A percentile compares a stretch with the other conserved stretches of the same genome.
These are phyloP conservation scores for Neospora caninum DNA, from an alignment of 169 alveolate species.

Conservation along the genomic window DNA sequence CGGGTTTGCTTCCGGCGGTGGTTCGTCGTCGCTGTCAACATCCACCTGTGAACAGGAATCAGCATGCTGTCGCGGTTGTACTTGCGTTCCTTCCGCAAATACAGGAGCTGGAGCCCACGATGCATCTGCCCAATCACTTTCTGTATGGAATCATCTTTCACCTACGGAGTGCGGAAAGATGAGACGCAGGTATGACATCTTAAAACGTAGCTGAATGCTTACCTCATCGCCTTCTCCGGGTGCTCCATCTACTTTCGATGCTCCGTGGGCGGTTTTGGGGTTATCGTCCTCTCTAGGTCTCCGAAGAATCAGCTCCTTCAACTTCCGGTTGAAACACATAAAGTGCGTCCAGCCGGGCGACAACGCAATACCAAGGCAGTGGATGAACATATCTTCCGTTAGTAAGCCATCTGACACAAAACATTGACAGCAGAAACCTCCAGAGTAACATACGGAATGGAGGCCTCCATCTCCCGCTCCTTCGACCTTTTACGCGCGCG, in stretches of 20 bases:
- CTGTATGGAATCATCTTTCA: not conserved
- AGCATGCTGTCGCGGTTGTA: not conserved
- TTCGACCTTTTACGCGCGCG: not conserved
- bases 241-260: slow-evolving; percentile 55
- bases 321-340: slow-evolving; percentile 82
- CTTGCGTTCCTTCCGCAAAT: too few relatives aligned
- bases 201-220: not conserved
- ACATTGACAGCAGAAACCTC: not conserved
- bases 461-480: not conserved
- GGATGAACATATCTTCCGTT: slow-evolving; percentile 83
- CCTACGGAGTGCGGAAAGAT: not conserved
- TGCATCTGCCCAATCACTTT: not conserved
- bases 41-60: not conserved
- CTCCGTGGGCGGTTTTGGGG: slow-evolving; percentile 8
- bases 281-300: slow-evolving; percentile 66
- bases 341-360: slow-evolving; percentile 90
- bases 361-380: slow-evolving; percentile 81
- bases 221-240: slow-evolving; percentile 68
- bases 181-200: not conserved
- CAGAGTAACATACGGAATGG: not conserved
- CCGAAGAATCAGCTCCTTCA: slow-evolving; percentile 84
- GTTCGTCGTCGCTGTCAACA: not conserved
- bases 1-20: not conserved
- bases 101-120: not conserved
- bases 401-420: slow-evolving; percentile 72